Evolutionary conservation across 495 filamentous ascomycete species (phyloP).

Genomic region (Penicillium waksmanii): DNA sequence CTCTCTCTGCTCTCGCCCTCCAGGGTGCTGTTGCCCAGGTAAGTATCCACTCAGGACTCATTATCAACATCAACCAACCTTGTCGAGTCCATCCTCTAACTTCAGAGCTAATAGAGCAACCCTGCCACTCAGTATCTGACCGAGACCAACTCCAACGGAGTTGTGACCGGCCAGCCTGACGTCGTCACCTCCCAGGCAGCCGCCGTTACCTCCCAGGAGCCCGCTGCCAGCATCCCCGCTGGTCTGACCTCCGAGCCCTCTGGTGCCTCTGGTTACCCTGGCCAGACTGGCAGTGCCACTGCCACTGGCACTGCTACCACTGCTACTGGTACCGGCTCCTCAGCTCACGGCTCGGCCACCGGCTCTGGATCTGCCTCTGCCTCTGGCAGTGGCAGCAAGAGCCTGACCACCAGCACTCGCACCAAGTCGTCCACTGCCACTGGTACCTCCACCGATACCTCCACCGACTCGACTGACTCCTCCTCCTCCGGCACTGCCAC

Average conservation of each 20-base stretch:
- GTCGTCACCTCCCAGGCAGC: conserved; percentile 39
- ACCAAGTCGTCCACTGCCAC: conserved; percentile 20
- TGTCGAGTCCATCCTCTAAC: not conserved
- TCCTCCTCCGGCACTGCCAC: conserved; percentile 24
- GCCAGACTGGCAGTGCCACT: conserved; percentile 7
- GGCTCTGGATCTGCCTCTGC: conserved; percentile 5
- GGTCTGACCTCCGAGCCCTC: conserved; percentile 35
- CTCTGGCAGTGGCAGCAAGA: conserved; percentile 5
- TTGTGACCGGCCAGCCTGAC: conserved; percentile 56
- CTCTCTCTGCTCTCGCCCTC: conserved; percentile 46
- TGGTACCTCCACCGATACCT: conserved; percentile 18
- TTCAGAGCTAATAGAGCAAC: conserved; percentile 33
- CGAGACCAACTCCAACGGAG: conserved; percentile 58
- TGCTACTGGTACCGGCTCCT: conserved; percentile 13
- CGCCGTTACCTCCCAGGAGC: conserved; percentile 40
- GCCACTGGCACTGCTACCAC: conserved; percentile 17
- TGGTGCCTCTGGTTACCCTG: conserved; percentile 3
- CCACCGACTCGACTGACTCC: conserved; percentile 23
- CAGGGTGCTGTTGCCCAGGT: conserved; percentile 24
- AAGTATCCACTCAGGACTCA: conserved; percentile 23
- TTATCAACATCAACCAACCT: conserved; percentile 1
- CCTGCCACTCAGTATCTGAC: conserved; percentile 48
- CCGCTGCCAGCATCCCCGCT: conserved; percentile 26
- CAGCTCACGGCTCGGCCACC: not conserved
- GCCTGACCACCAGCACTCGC: conserved; percentile 2